These are phyloP conservation scores for Pseudogymnoascus sp. DNA, from an alignment of 2,329 filamentous ascomycete species.

Conservation along the genomic window DNA sequence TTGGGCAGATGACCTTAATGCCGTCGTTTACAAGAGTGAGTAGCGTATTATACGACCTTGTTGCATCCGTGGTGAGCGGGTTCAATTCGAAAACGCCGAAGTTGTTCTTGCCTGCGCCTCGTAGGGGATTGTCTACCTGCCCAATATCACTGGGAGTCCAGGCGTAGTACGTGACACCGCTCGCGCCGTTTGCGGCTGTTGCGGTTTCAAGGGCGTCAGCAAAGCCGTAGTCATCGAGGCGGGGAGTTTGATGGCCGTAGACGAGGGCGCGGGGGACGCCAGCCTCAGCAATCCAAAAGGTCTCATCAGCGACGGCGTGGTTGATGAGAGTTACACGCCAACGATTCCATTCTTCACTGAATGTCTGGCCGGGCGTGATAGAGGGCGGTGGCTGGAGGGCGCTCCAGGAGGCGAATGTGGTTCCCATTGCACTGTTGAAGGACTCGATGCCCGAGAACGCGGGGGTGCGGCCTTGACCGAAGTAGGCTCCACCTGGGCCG, in stretches of 20 bases:
- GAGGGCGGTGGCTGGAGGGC: conserved; percentile 14
- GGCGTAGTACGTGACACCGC: conserved; percentile 18
- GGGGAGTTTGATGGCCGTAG: conserved; percentile 19
- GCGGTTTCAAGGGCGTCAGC: conserved; percentile 16
- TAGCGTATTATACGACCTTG: conserved; percentile 14
- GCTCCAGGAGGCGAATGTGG: conserved; percentile 16
- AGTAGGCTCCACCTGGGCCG: conserved; percentile 16
- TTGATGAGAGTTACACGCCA: conserved; percentile 18
- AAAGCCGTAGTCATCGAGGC: conserved; percentile 17
- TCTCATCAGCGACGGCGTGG: conserved; percentile 17
- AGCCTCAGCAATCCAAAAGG: conserved; percentile 17
- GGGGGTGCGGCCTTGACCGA: conserved; percentile 16
- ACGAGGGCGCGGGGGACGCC: conserved; percentile 16
- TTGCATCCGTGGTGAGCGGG: conserved; percentile 14
- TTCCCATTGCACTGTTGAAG: conserved; percentile 17
- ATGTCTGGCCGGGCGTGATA: conserved; percentile 16
- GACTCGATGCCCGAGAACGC: conserved; percentile 14
- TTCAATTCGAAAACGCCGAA: conserved; percentile 19
- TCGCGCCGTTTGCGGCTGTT: conserved; percentile 18
- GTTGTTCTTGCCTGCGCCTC: conserved; percentile 18
- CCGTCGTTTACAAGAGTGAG: conserved; percentile 17
- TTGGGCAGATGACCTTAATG: conserved; percentile 19
- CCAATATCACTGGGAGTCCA: conserved; percentile 16
- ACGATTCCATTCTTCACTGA: conserved; percentile 19
- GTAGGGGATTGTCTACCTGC: conserved; percentile 12